Evolutionary conservation across 2,329 filamentous ascomycete species (phyloP).

Genomic region (Fonsecaea pedrosoi): DNA sequence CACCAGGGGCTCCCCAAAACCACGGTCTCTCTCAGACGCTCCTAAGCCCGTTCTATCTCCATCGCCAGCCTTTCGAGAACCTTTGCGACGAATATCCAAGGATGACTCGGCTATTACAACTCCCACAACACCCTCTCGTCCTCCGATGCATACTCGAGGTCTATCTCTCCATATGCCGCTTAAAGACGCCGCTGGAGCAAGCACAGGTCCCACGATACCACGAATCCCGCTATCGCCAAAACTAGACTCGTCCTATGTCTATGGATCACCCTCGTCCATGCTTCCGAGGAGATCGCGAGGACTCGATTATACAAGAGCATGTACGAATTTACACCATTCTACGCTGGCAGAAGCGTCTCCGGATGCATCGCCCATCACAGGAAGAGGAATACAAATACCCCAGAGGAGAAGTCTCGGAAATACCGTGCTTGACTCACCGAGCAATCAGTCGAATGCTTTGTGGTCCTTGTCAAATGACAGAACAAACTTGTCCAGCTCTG

Average conservation of each 20-base stretch:
- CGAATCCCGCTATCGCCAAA: conserved; percentile 80
- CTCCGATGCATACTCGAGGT: conserved; percentile 67
- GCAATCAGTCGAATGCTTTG: conserved; percentile 62
- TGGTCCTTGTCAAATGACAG: conserved; percentile 77
- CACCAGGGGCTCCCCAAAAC: conserved; percentile 53
- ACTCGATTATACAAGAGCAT: conserved; percentile 89
- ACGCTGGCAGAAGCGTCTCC: conserved; percentile 89
- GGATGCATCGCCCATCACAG: conserved; percentile 85
- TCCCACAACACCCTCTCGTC: conserved; percentile 76
- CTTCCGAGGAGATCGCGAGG: conserved; percentile 87
- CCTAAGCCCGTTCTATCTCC: conserved; percentile 65
- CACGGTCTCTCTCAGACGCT: conserved; percentile 71
- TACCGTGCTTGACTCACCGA: conserved; percentile 68
- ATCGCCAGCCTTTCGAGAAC: conserved; percentile 64
- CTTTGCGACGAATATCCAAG: conserved; percentile 62
- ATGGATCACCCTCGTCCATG: conserved; percentile 85
- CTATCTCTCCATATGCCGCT: conserved; percentile 74
- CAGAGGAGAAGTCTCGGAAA: conserved; percentile 55
- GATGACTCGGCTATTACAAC: conserved; percentile 68
- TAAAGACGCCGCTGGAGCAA: conserved; percentile 43
- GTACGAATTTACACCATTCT: conserved; percentile 93
- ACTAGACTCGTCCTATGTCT: conserved; percentile 81
- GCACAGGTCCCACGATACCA: conserved; percentile 60
- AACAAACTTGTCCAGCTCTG: conserved; percentile 76
- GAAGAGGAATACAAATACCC: conserved; percentile 68